phyloP scores from a whole-genome alignment of 2,329 filamentous ascomycete genomes.

The Akanthomyces lecanii region DNA sequence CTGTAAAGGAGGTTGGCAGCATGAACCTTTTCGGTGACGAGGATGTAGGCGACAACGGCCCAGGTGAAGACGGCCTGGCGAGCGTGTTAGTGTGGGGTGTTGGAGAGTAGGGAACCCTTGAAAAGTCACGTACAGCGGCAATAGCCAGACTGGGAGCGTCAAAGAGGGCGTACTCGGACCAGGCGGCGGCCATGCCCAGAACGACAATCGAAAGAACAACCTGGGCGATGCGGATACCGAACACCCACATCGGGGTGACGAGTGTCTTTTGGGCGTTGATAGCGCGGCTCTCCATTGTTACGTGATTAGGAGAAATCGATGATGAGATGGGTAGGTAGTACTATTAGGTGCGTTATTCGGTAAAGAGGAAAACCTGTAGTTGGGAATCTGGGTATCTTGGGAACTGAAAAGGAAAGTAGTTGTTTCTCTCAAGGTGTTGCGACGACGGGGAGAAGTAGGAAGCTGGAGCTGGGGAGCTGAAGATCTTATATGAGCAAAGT shows the following conservation, averaged over 20 bases:
- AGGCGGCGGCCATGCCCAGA: slow-evolving; percentile 37
- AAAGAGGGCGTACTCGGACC: slow-evolving; percentile 9
- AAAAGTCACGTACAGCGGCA: slow-evolving; percentile 24
- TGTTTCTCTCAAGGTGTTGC: background rate
- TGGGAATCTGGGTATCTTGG: background rate
- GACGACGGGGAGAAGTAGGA: background rate
- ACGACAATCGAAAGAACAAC: slow-evolving; percentile 40
- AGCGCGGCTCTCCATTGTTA: slow-evolving; percentile 21
- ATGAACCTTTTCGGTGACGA: slow-evolving; percentile 38
- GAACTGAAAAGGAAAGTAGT: background rate
- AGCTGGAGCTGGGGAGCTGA: background rate
- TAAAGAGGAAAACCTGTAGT: background rate
- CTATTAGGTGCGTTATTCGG: background rate
- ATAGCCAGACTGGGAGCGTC: slow-evolving; percentile 31
- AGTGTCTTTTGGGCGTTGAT: slow-evolving; percentile 29
- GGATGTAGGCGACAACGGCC: slow-evolving; percentile 38
- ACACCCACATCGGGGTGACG: slow-evolving; percentile 37
- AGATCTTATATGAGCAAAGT: slow-evolving; percentile 3
- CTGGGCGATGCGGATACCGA: slow-evolving; percentile 37
- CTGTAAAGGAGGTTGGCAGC: slow-evolving; percentile 36
- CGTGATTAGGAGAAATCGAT: no score
- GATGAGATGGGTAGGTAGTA: slow-evolving; percentile 1
- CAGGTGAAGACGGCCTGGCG: slow-evolving; percentile 42
- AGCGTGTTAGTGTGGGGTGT: slow-evolving; percentile 14
- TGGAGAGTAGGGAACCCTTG: background rate